Evolutionary conservation across 1,139 yeast species (phyloP).

Genomic region (Saccharomyces pastorianus): DNA sequence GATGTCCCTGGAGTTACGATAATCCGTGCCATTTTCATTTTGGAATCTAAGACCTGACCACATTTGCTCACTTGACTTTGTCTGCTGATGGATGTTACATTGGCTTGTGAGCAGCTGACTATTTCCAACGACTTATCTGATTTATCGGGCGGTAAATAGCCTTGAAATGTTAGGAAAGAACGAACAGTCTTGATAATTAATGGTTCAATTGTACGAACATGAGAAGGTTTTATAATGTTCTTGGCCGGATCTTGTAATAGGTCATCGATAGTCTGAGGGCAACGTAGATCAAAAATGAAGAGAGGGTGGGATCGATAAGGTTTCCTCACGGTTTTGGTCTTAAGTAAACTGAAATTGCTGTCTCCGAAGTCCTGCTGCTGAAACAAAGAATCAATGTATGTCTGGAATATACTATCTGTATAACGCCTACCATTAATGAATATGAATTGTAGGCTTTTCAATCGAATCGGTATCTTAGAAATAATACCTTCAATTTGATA

Average conservation of each 20-base stretch:
- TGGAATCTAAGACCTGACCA: background rate
- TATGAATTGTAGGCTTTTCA: conserved; percentile 40
- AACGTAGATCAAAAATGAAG: conserved; percentile 34
- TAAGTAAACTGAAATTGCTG: background rate
- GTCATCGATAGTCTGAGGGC: conserved; percentile 34
- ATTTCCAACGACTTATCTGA: background rate
- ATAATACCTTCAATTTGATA: conserved; percentile 31
- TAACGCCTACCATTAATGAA: conserved; percentile 40
- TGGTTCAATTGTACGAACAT: conserved; percentile 28
- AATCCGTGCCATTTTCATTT: background rate
- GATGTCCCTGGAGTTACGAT: background rate
- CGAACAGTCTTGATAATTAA: conserved; percentile 31
- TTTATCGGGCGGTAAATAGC: conserved; percentile 11
- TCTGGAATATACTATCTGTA: conserved; percentile 23
- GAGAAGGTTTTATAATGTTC: conserved; percentile 25
- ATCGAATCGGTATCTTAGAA: conserved; percentile 29
- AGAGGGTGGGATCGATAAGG: conserved; percentile 33
- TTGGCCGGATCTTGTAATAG: conserved; percentile 40
- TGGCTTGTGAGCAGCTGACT: background rate
- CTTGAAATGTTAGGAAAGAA: conserved; percentile 29
- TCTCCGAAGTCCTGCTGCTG: background rate
- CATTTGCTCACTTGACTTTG: background rate
- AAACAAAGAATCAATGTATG: conserved; percentile 31
- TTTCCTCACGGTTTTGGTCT: conserved; percentile 26
- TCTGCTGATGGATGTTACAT: background rate